A percentile compares a stretch with the other conserved stretches of the same genome.
Conservation (phyloP, 2,329 filamentous ascomycete species). For the Rhinocladiella similis region DNA sequence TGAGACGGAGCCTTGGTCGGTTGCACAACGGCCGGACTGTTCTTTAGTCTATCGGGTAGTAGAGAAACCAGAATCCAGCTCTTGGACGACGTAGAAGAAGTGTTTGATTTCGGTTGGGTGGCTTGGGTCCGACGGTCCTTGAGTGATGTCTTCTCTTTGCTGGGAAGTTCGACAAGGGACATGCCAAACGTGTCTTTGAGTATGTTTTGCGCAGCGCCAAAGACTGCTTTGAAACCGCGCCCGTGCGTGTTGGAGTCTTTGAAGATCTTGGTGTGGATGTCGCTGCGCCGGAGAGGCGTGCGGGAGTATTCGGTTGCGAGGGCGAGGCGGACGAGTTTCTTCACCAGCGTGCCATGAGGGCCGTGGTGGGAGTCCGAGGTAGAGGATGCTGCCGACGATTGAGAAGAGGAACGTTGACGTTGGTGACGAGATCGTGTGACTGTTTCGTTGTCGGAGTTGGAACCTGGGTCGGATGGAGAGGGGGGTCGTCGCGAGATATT, state of each 20-base stretch:
- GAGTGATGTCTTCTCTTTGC: conserved; percentile 76
- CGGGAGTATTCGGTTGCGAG: conserved; percentile 62
- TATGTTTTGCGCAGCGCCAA: conserved; percentile 71
- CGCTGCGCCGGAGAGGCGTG: conserved; percentile 56
- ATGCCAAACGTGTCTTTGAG: conserved; percentile 81
- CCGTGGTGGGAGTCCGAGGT: conserved; percentile 23
- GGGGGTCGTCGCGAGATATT: conserved; percentile 22
- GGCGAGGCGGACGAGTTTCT: conserved; percentile 63
- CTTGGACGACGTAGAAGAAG: conserved; percentile 58
- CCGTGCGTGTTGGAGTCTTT: conserved; percentile 49
- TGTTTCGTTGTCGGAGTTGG: neutral
- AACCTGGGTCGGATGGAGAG: conserved; percentile 11
- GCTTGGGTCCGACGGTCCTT: conserved; percentile 35
- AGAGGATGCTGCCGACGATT: conserved; percentile 6
- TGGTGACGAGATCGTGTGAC: conserved; percentile 12
- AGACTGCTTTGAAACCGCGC: conserved; percentile 73
- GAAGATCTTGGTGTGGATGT: conserved; percentile 67
- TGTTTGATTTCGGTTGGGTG: conserved; percentile 47
- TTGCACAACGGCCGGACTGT: conserved; percentile 61
- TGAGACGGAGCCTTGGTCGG: conserved; percentile 67
- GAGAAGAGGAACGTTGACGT: conserved; percentile 20
- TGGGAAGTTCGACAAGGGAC: conserved; percentile 81
- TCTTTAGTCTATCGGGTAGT: conserved; percentile 68
- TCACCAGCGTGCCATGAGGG: conserved; percentile 48
- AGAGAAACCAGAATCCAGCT: conserved; percentile 76